Evolutionary conservation across 371 early-diverging fungal species (phyloP).

Genomic region (Basidiobolus meristosporus): DNA sequence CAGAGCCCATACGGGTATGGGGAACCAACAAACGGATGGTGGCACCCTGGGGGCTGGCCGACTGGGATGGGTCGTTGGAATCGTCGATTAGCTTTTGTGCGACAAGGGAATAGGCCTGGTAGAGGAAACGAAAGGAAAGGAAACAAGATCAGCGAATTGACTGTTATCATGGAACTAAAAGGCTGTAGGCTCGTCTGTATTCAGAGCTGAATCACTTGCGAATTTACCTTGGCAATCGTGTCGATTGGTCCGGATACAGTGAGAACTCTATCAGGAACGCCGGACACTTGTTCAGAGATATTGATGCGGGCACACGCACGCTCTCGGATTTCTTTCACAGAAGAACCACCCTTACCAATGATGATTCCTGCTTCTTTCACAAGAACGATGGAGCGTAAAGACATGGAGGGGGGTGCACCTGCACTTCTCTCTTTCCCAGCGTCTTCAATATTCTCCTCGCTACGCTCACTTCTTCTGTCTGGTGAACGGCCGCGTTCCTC

Average conservation of each 20-base stretch:
- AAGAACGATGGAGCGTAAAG: constrained; percentile 59
- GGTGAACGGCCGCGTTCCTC: too few species aligned
- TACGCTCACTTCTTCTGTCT: too few species aligned
- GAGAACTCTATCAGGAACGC: constrained; percentile 67
- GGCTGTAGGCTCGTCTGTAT: too few species aligned
- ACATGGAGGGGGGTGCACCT: too few species aligned
- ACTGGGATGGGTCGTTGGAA: constrained; percentile 10
- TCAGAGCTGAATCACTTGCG: too few species aligned
- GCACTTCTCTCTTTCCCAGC: too few species aligned
- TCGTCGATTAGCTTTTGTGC: constrained; percentile 43
- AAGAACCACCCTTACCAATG: constrained; percentile 78
- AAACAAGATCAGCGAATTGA: too few species aligned
- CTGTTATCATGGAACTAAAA: too few species aligned
- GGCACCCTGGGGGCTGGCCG: constrained; percentile 13
- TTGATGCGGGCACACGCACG: constrained; percentile 62
- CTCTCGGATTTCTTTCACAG: constrained; percentile 67
- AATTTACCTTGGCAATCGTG: constrained; percentile 17
- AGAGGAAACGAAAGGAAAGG: not conserved
- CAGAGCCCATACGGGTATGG: constrained; percentile 63
- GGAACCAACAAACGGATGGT: constrained; percentile 54
- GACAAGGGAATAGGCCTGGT: constrained; percentile 45
- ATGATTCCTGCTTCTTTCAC: constrained; percentile 87
- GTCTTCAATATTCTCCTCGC: too few species aligned
- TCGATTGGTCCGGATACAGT: constrained; percentile 60
- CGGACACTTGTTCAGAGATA: constrained; percentile 69